Evolutionary conservation across 805 yeast species (phyloP), one percentile per base, ranked within the genome.

Genomic region (Hanseniaspora occidentalis): DNA sequence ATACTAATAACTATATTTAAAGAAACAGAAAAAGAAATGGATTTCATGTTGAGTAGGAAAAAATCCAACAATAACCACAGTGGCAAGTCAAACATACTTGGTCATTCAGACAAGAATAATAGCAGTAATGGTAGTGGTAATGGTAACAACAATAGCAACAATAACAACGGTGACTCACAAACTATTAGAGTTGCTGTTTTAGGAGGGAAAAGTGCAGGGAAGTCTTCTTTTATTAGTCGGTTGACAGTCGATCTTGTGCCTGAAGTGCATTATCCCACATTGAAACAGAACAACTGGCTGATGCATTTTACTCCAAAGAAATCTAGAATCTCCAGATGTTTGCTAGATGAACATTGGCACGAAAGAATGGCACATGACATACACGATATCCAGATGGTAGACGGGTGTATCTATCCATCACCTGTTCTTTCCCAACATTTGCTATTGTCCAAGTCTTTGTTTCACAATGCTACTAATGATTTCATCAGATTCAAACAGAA

Each of bases 211-310:
- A 64, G 65, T 14, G 67, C 73, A 1, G 85, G 85, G 9, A 78
- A 78, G 50, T 71, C 83, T 2, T 66, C 81, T 0, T 62, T 73
- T 29, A 68, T 75, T 10, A 68, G 75, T 40, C 61, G 70, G 37
- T 48, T 77, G 13, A 62, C 68, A 2, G 58, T 69, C 17, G 69
- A 70, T 20, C 63, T 65, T 20, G 75, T 70, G 41, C 66, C 75
- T 38, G 86, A 79, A 43, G 80, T 81, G 0, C 79, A 82, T 53
- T 82, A 82, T 50, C 94, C 92, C 4, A 82, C 89, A 3, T 64
- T 71, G 35, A 71, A 67, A 41, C 75, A 77, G 43, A 72, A 71
- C 3, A 74, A 84, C 20, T 64, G 75, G 42, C 53, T 80, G 31
- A 67, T 77, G 44, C 74, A 73, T 16, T 81, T 66, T 50, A 55